Evolutionary conservation across 495 filamentous ascomycete genomes (phyloP), one percentile per base, ranked within the genome.

Genomic region (Xylaria telfairii): DNA sequence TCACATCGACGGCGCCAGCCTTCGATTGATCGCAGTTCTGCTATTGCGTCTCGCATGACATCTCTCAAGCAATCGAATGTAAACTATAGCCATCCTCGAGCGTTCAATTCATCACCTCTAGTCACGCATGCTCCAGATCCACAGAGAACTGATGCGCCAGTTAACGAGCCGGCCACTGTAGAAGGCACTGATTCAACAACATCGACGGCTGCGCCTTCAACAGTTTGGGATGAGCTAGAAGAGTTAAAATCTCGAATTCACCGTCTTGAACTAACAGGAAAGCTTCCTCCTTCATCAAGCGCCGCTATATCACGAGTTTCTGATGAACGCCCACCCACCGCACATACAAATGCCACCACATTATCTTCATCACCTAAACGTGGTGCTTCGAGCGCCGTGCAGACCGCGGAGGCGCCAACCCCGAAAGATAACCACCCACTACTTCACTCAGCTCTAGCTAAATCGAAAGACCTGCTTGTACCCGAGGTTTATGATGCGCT

Each of bases 151-250:
- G 82, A 81, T 6, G 47, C 72, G 0, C 79, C 80, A n/a, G 24
- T 51, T 15, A 74, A 72, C 17, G 83, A 85, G 21, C 71, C 72
- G 2, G 73, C 71, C 39, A 77, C 81, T 63, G 78, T 84, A 10
- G 90, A 91, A 63, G 89, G 85, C 61, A 94, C 93, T 3, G 92
- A 93, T 70, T 97, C 95, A 0, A 94, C 92, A 0, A 83, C 90
- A 28, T 98, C 96, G 0, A 93, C 92, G 0, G 94, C 90, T 2
- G 93, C 94, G 10, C 92, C 94, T 26, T 97, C 96, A 2, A 96
- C 93, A 0, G 93, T 99, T 12, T 99, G 96, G 96, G 96, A 99
- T 78, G 96, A 99, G 80, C 82, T 99, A 24, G 96, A 99, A 73
- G 96, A 98, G 65, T 82, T 99, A 15, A 99, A 98, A 77, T 95